Percentiles rank a stretch among this genome's conserved stretches.
Conservation (phyloP, 495 filamentous ascomycete species). For the Hamigera avellanea region DNA sequence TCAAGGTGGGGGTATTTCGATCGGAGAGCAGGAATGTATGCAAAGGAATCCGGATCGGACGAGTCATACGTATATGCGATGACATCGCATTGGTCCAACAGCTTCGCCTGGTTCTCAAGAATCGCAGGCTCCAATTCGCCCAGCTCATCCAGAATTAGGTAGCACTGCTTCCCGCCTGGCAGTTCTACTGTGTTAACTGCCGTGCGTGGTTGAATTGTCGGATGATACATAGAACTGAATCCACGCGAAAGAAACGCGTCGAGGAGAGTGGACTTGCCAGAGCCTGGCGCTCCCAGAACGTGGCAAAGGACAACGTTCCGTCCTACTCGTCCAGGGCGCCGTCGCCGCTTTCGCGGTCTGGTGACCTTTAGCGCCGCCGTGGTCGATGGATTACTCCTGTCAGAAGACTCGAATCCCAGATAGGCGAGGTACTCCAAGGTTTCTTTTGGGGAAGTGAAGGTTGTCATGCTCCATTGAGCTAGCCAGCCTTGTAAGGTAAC, state of each 20-base stretch:
- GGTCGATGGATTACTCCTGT: slow-evolving; percentile 50
- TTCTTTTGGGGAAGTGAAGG: slow-evolving; percentile 87
- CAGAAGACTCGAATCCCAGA: slow-evolving; percentile 70
- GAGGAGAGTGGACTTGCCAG: slow-evolving; percentile 81
- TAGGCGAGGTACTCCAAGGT: slow-evolving; percentile 93
- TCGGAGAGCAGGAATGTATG: slow-evolving; percentile 75
- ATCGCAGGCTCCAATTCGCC: slow-evolving; percentile 93
- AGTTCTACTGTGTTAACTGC: slow-evolving; percentile 96
- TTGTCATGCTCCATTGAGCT: slow-evolving; percentile 99
- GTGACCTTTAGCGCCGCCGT: slow-evolving; percentile 84
- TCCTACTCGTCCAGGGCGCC: slow-evolving; percentile 71
- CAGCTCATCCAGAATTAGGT: slow-evolving; percentile 88
- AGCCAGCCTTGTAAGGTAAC: slow-evolving; percentile 97
- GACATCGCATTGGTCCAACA: slow-evolving; percentile 88
- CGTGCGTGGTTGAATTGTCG: slow-evolving; percentile 85
- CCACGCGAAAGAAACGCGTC: slow-evolving; percentile 84
- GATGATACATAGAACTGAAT: slow-evolving; percentile 77
- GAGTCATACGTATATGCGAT: slow-evolving; percentile 96
- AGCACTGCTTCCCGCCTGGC: slow-evolving; percentile 91
- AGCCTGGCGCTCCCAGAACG: slow-evolving; percentile 70
- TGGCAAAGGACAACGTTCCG: slow-evolving; percentile 96
- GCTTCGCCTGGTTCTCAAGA: slow-evolving; percentile 77
- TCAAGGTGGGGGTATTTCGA: slow-evolving; percentile 71
- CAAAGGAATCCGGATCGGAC: slow-evolving; percentile 86
- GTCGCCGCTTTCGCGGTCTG: slow-evolving; percentile 73